A percentile compares a stretch with the other conserved stretches of the same genome.
Conservation (phyloP, 225 moss, liverwort and hornwort genomes). For the Pseudisothecium myosuroides region DNA sequence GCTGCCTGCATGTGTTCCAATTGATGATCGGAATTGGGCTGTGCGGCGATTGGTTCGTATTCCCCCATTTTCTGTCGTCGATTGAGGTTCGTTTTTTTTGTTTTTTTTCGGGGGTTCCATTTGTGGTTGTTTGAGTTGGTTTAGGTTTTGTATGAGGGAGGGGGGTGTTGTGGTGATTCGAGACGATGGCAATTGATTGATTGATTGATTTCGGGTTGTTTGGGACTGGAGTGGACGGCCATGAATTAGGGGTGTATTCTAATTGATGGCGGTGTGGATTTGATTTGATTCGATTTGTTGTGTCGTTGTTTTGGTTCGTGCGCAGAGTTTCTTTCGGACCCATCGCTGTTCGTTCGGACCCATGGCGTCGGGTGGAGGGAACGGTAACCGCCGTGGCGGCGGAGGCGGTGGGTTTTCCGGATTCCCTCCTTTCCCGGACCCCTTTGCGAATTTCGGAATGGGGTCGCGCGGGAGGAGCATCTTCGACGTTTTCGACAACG, state of each 20-base stretch:
- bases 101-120: background rate
- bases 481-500: conserved; percentile 42
- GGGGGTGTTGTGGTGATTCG: background rate
- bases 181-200: background rate
- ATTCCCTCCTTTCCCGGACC: conserved; percentile 29
- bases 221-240: background rate
- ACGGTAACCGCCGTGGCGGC: conserved; percentile 10
- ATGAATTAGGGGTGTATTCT: background rate
- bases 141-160: background rate
- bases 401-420: conserved; percentile 5
- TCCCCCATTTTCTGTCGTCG: background rate
- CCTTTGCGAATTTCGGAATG: conserved; percentile 39
- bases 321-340: background rate
- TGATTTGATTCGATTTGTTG: background rate
- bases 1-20: background rate
- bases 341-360: background rate
- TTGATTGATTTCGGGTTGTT: background rate
- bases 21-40: background rate
- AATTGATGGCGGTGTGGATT: background rate
- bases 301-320: background rate
- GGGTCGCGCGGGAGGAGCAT: conserved; percentile 26
- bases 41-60: background rate
- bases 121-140: background rate
- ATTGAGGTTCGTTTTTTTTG: background rate
- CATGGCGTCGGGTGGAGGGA: conserved; percentile 29